These are phyloP conservation scores for Arthrocladium fulminans DNA, from an alignment of 2,329 filamentous ascomycete genomes.

Conservation along the genomic window DNA sequence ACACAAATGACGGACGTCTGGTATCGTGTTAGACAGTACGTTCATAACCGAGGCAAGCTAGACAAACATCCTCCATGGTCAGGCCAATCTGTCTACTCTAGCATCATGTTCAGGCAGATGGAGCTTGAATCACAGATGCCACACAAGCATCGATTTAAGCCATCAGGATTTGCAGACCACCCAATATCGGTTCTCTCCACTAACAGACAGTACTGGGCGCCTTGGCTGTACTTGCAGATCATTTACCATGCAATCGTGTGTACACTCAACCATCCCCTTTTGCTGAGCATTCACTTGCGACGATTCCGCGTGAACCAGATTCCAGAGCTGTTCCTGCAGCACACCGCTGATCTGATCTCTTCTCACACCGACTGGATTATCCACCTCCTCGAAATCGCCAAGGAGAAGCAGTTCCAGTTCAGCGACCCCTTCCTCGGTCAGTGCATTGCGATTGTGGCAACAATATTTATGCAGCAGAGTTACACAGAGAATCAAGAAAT, in stretches of 20 bases:
- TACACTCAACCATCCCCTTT: slow-evolving; percentile 46
- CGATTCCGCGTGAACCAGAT: slow-evolving; percentile 43
- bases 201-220: slow-evolving; percentile 45
- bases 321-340: slow-evolving; percentile 47
- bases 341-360: slow-evolving; percentile 44
- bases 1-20: slow-evolving; percentile 42
- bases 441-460: slow-evolving; percentile 45
- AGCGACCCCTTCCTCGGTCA: slow-evolving; percentile 43
- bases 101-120: slow-evolving; percentile 43
- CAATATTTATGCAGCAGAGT: slow-evolving; percentile 47
- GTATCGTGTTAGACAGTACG: slow-evolving; percentile 41
- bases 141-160: slow-evolving; percentile 43
- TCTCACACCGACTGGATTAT: slow-evolving; percentile 47
- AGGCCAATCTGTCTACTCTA: slow-evolving; percentile 44
- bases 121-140: slow-evolving; percentile 46
- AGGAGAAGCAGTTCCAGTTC: slow-evolving; percentile 38
- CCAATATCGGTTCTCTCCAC: slow-evolving; percentile 35
- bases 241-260: slow-evolving; percentile 47
- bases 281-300: slow-evolving; percentile 45
- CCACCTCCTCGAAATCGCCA: slow-evolving; percentile 42
- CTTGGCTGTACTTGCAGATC: slow-evolving; percentile 46
- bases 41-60: slow-evolving; percentile 37
- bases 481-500: slow-evolving; percentile 37
- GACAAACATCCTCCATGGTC: slow-evolving; percentile 41
- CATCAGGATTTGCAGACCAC: slow-evolving; percentile 39